Base-by-base conservation (phyloP, 108 stramenopile genomes). In the Discostella pseudostelligera region DNA sequence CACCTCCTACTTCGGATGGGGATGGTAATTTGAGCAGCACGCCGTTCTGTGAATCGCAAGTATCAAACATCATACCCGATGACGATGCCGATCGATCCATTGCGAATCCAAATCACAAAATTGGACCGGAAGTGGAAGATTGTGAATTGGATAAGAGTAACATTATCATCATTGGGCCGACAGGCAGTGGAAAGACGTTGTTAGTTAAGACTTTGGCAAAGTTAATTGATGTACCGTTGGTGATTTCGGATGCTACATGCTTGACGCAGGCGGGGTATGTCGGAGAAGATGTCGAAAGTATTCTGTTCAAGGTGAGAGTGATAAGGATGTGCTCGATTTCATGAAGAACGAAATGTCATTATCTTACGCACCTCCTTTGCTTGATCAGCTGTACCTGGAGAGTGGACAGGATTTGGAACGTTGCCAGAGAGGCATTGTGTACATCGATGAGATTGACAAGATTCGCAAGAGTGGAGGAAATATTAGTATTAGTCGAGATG, bases 231-330 rank as follows among this genome's bases (percentile, higher is more conserved):
- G 96, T 96, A 3, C 97, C 97, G 16, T 70, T 97, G 49, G 95
- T 96, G 12, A 95, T 97, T 71, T 84, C 94, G 0, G 97, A 97
- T 77, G 97, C 97, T 16, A 97, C 97, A 10, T 96, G 94, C 70
- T 84, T 97, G 51, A 97, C 97, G 2, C 94, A 96, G 73, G 97
- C 97, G 8, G 97, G 97, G 19, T 98, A 98, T 60, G 97, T 98
- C n/a, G 97, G 97, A 8, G 97, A 98, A 69, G 97, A 98, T 73
- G 97, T 98, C n/a, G 97, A 98, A 72, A 87, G 87, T 44, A 82
- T 98, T 28, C 79, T 98, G 35, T 90, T 90, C 83, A 96, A 96
- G 87, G 83, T 83, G 47, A 56, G 13, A 14, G 40, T 8, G 26
- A 25, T 43, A 2, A 53, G 25, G 3, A 2, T 21, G 39, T 40